These are phyloP conservation scores for Oxalis stricta DNA, from an alignment of 441 rosid species.

Conservation along the genomic window DNA sequence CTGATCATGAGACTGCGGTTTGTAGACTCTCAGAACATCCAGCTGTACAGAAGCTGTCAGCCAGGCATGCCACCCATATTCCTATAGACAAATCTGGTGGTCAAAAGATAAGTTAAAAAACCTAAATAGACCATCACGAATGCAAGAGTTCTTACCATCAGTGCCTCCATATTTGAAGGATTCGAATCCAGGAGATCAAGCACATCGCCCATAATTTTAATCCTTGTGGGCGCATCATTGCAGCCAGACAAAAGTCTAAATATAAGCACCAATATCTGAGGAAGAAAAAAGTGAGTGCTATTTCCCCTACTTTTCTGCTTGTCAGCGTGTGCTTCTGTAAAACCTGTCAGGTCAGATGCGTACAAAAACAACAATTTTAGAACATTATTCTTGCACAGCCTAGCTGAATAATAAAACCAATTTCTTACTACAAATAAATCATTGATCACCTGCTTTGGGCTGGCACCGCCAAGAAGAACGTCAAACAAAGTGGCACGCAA, in stretches of 20 bases:
- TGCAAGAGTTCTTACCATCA: slow-evolving; percentile 51
- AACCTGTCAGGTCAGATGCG: slow-evolving; percentile 31
- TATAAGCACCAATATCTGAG: slow-evolving; percentile 69
- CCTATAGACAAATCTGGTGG: slow-evolving; percentile 30
- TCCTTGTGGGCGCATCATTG: slow-evolving; percentile 51
- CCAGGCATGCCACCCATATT: slow-evolving; percentile 96
- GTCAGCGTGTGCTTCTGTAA: slow-evolving; percentile 66
- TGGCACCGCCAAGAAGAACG: slow-evolving; percentile 99
- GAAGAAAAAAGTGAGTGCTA: slow-evolving; percentile 69
- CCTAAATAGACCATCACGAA: slow-evolving; percentile 7
- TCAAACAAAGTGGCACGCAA: slow-evolving; percentile 91
- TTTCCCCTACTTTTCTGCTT: slow-evolving; percentile 57
- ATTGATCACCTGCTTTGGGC: slow-evolving; percentile 86
- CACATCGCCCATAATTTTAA: slow-evolving; percentile 62
- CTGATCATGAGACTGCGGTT: slow-evolving; percentile 26
- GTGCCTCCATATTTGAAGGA: slow-evolving; percentile 82
- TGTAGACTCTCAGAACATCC: slow-evolving; percentile 53
- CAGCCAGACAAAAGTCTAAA: slow-evolving; percentile 70
- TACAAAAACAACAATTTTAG: not conserved
- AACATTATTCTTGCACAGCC: not conserved
- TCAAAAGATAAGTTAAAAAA: slow-evolving; percentile 15
- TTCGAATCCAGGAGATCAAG: slow-evolving; percentile 88
- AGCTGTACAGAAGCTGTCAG: slow-evolving; percentile 60
- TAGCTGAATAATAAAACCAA: slow-evolving; percentile 1
- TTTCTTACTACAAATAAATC: slow-evolving; percentile 8